Conservation (phyloP, 2,329 filamentous ascomycete genomes). For the Talaromyces sp. region DNA sequence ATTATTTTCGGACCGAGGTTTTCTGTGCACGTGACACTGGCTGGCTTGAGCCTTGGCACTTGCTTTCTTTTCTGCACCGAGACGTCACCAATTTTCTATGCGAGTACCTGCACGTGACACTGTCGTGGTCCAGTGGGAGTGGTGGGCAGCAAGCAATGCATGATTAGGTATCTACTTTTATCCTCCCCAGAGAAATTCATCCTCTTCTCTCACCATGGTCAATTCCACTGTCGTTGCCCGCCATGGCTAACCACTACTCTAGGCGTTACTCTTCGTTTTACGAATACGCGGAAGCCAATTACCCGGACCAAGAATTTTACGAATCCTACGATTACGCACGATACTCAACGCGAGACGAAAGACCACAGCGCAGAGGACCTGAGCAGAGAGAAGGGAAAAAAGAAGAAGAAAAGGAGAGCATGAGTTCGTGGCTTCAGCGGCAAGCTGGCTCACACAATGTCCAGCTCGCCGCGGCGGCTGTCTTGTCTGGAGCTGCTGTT, state of each 20-base stretch:
- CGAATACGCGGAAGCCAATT: slow-evolving; percentile 3
- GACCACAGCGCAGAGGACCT: background rate
- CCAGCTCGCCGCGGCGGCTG: slow-evolving; percentile 39
- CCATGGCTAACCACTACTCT: slow-evolving; percentile 7
- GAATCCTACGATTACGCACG: slow-evolving; percentile 3
- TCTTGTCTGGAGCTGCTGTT: slow-evolving; percentile 40
- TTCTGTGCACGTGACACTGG: background rate
- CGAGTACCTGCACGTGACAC: slow-evolving; percentile 10
- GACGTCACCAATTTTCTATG: background rate
- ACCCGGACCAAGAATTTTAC: slow-evolving; percentile 6
- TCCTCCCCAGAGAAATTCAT: background rate
- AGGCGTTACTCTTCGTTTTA: slow-evolving; percentile 2
- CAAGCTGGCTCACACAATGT: slow-evolving; percentile 36
- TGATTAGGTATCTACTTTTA: background rate
- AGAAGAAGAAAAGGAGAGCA: slow-evolving; percentile 17
- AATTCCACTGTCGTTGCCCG: background rate
- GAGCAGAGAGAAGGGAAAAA: background rate
- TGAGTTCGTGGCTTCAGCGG: slow-evolving; percentile 42
- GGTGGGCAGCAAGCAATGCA: slow-evolving; percentile 2
- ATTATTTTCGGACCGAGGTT: slow-evolving; percentile 8
- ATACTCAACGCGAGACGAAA: background rate
- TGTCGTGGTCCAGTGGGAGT: slow-evolving; percentile 7
- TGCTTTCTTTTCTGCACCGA: background rate
- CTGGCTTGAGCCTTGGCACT: no score
- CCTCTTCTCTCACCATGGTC: slow-evolving; percentile 1